phyloP scores from a whole-genome alignment of 169 alveolate genomes.

The Cryptosporidium sp. region DNA sequence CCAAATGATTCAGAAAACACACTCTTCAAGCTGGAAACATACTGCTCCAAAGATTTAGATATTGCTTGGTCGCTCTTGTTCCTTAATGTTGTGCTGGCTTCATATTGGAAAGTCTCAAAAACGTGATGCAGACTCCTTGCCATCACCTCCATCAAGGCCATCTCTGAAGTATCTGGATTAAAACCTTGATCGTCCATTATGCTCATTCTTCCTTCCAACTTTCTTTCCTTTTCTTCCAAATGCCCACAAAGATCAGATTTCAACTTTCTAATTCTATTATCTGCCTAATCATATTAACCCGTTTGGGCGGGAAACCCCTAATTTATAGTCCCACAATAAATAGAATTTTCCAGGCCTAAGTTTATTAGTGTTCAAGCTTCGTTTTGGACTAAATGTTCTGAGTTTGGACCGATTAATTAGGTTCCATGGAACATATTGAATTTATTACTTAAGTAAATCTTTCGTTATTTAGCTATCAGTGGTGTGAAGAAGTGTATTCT shows the following conservation, averaged over 20 bases:
- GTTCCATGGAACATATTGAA: no score
- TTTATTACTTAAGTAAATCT: no score
- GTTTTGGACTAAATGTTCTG: neutral
- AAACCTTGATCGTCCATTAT: neutral
- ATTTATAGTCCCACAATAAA: neutral
- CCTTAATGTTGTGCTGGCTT: constrained; percentile 38
- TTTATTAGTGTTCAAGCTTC: neutral
- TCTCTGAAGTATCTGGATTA: neutral
- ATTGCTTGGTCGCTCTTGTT: constrained; percentile 28
- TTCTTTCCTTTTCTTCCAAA: neutral
- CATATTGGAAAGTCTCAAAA: constrained; percentile 70
- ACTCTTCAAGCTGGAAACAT: constrained; percentile 20
- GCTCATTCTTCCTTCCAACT: neutral
- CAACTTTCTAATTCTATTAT: neutral
- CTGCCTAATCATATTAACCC: neutral
- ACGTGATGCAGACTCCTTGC: constrained; percentile 43
- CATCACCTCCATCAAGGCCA: constrained; percentile 28
- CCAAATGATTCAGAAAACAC: constrained; percentile 42
- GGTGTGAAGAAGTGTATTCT: neutral
- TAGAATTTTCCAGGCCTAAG: neutral
- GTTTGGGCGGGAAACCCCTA: neutral
- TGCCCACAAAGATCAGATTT: neutral
- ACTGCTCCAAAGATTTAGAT: constrained; percentile 39
- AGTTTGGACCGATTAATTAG: no score
- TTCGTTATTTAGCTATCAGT: neutral